These are phyloP conservation scores for Naematelia encephala DNA, from an alignment of 768 basidiomycete species.

Conservation along the genomic window DNA sequence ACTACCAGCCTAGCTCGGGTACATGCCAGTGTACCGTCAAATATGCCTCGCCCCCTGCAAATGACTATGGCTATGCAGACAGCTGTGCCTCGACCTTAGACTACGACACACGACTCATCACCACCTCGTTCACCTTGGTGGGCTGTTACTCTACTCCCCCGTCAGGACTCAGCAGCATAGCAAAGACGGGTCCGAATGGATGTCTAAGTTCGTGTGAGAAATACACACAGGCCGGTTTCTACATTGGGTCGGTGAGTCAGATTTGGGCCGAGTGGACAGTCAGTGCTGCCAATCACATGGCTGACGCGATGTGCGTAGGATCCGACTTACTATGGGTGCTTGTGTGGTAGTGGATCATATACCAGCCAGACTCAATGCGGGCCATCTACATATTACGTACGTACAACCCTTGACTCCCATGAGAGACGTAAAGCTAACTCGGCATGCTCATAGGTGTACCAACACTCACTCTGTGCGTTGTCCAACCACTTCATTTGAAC, in stretches of 20 bases:
- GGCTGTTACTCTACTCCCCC: neutral
- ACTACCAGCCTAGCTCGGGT: neutral
- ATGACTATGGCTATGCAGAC: neutral
- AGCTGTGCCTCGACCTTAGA: neutral
- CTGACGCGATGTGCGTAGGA: neutral
- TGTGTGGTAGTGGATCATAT: neutral
- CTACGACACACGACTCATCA: neutral
- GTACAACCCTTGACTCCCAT: neutral
- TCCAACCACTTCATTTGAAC: too few relatives aligned
- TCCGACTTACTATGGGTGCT: neutral
- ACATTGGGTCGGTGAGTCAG: too few relatives aligned
- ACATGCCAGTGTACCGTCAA: slow-evolving; percentile 1
- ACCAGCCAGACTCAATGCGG: neutral
- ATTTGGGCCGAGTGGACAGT: too few relatives aligned
- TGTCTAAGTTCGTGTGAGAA: neutral
- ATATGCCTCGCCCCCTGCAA: neutral
- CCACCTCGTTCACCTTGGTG: neutral
- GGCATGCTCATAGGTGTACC: neutral
- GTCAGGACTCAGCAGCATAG: neutral
- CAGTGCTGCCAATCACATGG: too few relatives aligned
- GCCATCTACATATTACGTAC: neutral
- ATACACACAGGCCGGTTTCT: neutral
- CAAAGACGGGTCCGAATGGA: neutral
- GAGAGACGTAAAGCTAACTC: neutral
- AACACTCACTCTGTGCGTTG: slow-evolving; percentile 1